Evolutionary conservation across 2,329 filamentous ascomycete genomes (phyloP).

Genomic region (Apiospora malaysiana): DNA sequence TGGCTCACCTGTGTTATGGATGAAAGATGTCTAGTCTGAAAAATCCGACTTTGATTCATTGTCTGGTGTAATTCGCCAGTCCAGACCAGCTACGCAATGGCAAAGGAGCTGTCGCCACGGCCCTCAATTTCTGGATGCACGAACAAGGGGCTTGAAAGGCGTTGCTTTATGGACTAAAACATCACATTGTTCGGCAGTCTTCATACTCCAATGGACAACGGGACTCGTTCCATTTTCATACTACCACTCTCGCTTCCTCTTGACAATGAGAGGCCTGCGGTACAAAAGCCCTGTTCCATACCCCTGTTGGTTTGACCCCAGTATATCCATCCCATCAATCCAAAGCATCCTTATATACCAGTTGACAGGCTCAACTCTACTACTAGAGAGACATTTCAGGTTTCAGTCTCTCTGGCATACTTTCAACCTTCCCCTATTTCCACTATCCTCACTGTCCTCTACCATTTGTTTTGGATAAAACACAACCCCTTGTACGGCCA

Average conservation of each 20-base stretch:
- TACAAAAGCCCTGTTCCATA: slow-evolving; percentile 3
- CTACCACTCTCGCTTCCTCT: not conserved
- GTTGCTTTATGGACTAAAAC: not conserved
- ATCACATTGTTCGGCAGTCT: not conserved
- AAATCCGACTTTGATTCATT: not conserved
- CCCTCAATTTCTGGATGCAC: not conserved
- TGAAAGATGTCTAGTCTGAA: not conserved
- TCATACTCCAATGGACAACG: not conserved
- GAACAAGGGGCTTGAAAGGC: not conserved
- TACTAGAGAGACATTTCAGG: not conserved
- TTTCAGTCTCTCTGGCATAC: not conserved
- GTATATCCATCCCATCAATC: slow-evolving; percentile 1
- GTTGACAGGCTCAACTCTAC: slow-evolving; percentile 9
- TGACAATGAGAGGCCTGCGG: not conserved
- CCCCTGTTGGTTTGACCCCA: not conserved
- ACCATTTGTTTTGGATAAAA: not conserved
- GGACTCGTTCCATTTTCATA: not conserved
- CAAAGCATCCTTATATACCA: not conserved
- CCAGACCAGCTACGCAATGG: not conserved
- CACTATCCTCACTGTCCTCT: not conserved
- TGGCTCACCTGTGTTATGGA: no score
- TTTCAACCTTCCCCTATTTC: not conserved
- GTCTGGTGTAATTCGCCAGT: not conserved
- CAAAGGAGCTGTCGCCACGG: not conserved
- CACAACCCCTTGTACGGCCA: not conserved